These are phyloP conservation scores for Fomitopsis pinicola DNA, from an alignment of 1,284 basidiomycete species.

Conservation along the genomic window DNA sequence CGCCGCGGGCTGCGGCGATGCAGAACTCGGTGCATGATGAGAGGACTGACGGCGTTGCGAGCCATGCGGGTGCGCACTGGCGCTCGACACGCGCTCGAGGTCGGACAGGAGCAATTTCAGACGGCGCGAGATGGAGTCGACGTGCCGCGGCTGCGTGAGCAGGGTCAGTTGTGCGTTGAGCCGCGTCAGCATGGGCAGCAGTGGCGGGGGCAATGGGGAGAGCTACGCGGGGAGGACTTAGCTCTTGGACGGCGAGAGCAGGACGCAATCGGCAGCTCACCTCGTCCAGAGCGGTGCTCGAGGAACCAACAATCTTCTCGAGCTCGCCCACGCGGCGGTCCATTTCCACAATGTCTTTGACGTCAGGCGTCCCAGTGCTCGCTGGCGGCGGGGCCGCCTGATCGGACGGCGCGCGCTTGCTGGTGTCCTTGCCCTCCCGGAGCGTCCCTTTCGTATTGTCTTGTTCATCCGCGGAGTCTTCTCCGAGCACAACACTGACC, in stretches of 20 bases:
- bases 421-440: conserved; percentile 13
- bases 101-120: conserved; percentile 92
- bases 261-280: conserved; percentile 33
- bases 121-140: conserved; percentile 93
- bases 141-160: conserved; percentile 92
- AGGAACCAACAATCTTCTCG: conserved; percentile 77
- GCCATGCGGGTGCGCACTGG: conserved; percentile 38
- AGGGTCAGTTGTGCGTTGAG: conserved; percentile 85
- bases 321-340: conserved; percentile 78
- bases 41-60: conserved; percentile 19
- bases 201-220: conserved; percentile 71
- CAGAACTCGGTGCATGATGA: conserved; percentile 12
- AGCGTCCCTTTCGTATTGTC: conserved; percentile 6
- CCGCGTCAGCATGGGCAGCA: conserved; percentile 77
- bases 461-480: conserved; percentile 14
- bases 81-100: conserved; percentile 77
- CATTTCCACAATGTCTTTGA: conserved; percentile 59
- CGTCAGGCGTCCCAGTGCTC: conserved; percentile 20
- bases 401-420: not conserved
- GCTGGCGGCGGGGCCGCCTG: not conserved
- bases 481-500: conserved; percentile 58
- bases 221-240: conserved; percentile 30
- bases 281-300: conserved; percentile 68
- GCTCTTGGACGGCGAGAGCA: not conserved
- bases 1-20: conserved; percentile 15